Evolutionary conservation across 1,139 yeast genomes (phyloP).

Genomic region (Taphrina betulina): DNA sequence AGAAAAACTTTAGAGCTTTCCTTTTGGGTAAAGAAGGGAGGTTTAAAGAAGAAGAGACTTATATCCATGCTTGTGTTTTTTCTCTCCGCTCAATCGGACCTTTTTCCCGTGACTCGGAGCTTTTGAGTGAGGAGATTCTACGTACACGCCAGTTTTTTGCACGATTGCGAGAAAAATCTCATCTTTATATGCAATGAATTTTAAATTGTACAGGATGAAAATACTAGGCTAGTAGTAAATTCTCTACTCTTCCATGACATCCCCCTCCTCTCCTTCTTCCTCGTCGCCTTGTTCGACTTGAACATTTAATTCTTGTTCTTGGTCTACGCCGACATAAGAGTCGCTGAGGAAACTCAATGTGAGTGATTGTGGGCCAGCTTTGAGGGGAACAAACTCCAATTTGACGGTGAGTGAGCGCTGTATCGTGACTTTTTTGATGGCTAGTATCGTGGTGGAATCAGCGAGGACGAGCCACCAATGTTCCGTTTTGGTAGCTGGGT

Average conservation of each 20-base stretch:
- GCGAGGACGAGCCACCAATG: conserved; percentile 80
- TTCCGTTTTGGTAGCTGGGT: conserved; percentile 64
- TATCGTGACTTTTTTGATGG: conserved; percentile 63
- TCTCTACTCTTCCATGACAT: background rate
- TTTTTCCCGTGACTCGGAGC: no score
- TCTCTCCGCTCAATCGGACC: no score
- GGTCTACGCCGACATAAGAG: conserved; percentile 86
- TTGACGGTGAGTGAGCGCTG: conserved; percentile 49
- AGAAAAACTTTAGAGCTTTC: no score
- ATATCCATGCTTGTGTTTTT: no score
- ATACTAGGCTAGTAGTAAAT: no score
- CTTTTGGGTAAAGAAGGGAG: no score
- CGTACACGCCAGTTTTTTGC: no score
- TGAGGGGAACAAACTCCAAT: conserved; percentile 60
- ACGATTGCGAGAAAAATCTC: no score
- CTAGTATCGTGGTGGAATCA: conserved; percentile 66
- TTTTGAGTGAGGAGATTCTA: no score
- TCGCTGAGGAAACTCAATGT: conserved; percentile 88
- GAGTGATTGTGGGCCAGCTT: conserved; percentile 59
- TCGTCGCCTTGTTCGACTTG: conserved; percentile 14
- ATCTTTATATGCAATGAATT: no score
- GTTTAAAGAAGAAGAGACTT: no score
- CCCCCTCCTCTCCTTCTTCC: conserved; percentile 4
- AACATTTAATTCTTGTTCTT: conserved; percentile 58
- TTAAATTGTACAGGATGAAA: no score